Evolutionary conservation across 345 rosid genomes (phyloP), one percentile per base, ranked within the genome.

Genomic region (Lepidium didymum): DNA sequence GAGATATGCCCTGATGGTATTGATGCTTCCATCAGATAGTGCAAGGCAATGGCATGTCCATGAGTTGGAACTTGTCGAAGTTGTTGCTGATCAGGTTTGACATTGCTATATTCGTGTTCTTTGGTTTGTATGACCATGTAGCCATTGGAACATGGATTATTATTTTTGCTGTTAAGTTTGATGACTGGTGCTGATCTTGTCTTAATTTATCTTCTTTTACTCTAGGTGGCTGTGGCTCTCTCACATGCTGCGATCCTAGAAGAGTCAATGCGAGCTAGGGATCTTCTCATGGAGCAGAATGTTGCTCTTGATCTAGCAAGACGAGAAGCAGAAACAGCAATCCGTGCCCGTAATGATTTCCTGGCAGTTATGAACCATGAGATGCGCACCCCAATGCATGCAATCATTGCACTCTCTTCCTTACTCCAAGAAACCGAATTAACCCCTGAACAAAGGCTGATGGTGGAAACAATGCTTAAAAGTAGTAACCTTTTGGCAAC

Each of bases 331-430:
- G 99, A 95, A 75, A 95, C 92, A 42, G 96, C 99, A 18, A 86
- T 95, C 60, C 84, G 84, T 70, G 98, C 99, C 46, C 94, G 96
- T 9, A 95, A 95, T 58, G 98, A 89, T 81, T 95, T 95, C 86
- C 72, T 95, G 77, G 98, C 96, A 29, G 99, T 95, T 60, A 95
- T 95, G 99, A 91, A 95, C 78, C 96, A 95, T 74, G 97, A 95
- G 77, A 95, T 95, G 99, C 84, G 96, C 73, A 95, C 96, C 31
- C 99, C 99, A 6, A 95, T 95, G 99, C 96, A 95, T 72, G 98
- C 94, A 5, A 81, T 91, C 70, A 87, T 95, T 27, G 99, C 99
- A 40, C 92, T 95, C 60, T 91, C 99, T 54, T 91, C 97, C n/a
- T 77, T 95, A 69, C 90, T 95, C 35, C 99, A 85, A 84, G 99